Evolutionary conservation across 2,329 filamentous ascomycete genomes (phyloP).

Genomic region (Stenocarpella maydis): DNA sequence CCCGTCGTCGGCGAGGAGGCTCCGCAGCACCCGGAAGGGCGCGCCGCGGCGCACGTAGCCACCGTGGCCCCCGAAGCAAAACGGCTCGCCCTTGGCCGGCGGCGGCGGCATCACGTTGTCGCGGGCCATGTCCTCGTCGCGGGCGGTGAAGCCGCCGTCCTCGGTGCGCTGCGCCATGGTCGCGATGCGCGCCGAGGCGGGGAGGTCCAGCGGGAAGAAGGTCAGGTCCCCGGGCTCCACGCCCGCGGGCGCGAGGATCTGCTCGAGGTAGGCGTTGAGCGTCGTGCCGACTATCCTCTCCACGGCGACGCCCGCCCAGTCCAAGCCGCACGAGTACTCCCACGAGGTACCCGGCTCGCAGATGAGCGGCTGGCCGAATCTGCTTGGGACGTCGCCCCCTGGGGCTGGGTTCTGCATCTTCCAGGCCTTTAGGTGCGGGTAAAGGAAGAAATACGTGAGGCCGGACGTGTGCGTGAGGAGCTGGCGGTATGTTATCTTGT

Average conservation of each 20-base stretch:
- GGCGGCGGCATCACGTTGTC: slow-evolving; percentile 47
- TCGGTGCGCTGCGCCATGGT: slow-evolving; percentile 50
- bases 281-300: slow-evolving; percentile 54
- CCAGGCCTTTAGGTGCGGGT: slow-evolving; percentile 48
- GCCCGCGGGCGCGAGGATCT: slow-evolving; percentile 55
- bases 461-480: slow-evolving; percentile 63
- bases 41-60: slow-evolving; percentile 48
- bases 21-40: slow-evolving; percentile 55
- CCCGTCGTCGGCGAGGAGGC: slow-evolving; percentile 57
- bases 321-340: slow-evolving; percentile 58
- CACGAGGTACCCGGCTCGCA: slow-evolving; percentile 61
- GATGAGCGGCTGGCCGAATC: slow-evolving; percentile 53
- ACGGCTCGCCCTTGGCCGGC: slow-evolving; percentile 40
- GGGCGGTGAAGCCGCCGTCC: slow-evolving; percentile 45
- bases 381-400: slow-evolving; percentile 47
- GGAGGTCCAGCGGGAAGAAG: slow-evolving; percentile 47
- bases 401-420: slow-evolving; percentile 42
- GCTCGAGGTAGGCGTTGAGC: slow-evolving; percentile 53
- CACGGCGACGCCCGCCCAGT: slow-evolving; percentile 62
- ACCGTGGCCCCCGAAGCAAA: slow-evolving; percentile 55
- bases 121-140: slow-evolving; percentile 49
- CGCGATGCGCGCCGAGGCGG: slow-evolving; percentile 48
- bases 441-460: slow-evolving; percentile 52
- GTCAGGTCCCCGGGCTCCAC: slow-evolving; percentile 50
- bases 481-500: slow-evolving; percentile 57